Base-by-base conservation (phyloP, 2,329 filamentous ascomycete genomes). In the Fusarium temperatum region DNA sequence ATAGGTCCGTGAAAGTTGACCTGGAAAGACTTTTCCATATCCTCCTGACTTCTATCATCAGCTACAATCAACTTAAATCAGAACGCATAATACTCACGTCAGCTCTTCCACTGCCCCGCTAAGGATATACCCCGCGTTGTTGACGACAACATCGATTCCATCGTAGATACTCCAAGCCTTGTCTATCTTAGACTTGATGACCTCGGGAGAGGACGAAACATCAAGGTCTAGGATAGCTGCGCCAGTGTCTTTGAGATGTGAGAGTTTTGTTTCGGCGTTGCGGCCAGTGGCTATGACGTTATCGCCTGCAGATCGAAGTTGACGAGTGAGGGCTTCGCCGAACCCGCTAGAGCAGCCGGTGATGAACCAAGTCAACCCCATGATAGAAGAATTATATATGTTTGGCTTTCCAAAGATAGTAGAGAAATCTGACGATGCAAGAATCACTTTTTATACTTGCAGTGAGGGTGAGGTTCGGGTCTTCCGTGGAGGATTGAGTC, bases 321-420 rank as follows among this genome's bases (percentile, higher is more conserved):
- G 80, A 22, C 80, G 78, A 10, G 82, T 82, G 24, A 85, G 76
- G 9, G 76, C 55, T 42, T 82, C 78, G 20, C 84, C 84, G 42
- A 86, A 85, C 26, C 84, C 84, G 55, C 81, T 85, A 14, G 83
- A 84, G 72, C 82, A 84, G 51, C 84, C 84, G 3, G 84, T 86
- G 44, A 86, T 82, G 22, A 86, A 45, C 82, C 81, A 84, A 3
- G 80, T 82, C 3, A 59, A n/a, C 30, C 18, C 17, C 70, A 75
- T 75, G 14, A 39, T 42, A 0, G 3, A 8, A 3, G 2, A 20
- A 22, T 2, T n/a, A 5, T 9, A 2, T n/a, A 11, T 20, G 3
- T 6, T 12, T 11, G n/a, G 10, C 6, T 15, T 17, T 4, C 2
- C 22, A 15, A 38, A 0, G 13, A 24, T 10, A 0, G 2, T 5